A percentile compares a stretch with the other conserved stretches of the same genome.
Conservation (phyloP, 768 basidiomycete species). For the Hygrocybe punicea region DNA sequence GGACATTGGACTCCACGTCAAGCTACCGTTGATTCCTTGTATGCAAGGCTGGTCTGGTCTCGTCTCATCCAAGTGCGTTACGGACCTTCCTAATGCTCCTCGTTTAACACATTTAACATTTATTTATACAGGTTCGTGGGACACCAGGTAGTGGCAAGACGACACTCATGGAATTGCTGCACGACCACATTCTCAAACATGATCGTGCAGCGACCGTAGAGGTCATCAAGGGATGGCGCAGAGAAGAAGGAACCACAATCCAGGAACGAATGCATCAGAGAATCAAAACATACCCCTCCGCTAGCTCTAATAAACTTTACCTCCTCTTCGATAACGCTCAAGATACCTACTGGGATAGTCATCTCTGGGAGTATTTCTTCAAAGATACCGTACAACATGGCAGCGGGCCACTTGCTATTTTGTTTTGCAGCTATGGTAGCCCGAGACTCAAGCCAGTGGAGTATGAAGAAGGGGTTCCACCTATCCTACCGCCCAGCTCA, state of each 20-base stretch:
- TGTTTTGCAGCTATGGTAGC: slow-evolving; percentile 10
- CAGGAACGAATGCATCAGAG: not conserved
- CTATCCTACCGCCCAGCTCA: not conserved
- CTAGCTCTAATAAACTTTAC: not conserved
- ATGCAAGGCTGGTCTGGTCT: too few relatives aligned
- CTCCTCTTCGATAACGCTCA: slow-evolving; percentile 10
- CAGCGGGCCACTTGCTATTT: not conserved
- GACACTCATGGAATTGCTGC: slow-evolving; percentile 4
- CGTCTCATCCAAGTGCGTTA: too few relatives aligned
- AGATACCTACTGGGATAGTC: slow-evolving; percentile 1
- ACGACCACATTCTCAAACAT: slow-evolving; percentile 7
- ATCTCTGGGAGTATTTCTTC: slow-evolving; percentile 11
- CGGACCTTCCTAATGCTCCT: too few relatives aligned
- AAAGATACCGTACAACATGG: not conserved
- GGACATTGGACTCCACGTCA: too few relatives aligned
- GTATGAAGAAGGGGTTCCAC: not conserved
- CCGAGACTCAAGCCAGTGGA: not conserved
- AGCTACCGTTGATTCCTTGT: too few relatives aligned
- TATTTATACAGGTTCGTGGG: slow-evolving; percentile 7
- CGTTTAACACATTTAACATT: not conserved
- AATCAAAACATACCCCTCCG: not conserved
- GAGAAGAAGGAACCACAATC: not conserved
- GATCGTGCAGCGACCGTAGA: not conserved
- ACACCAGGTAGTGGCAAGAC: slow-evolving; percentile 9
- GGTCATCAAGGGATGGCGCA: slow-evolving; percentile 1